Evolutionary conservation across 179 eudicot genomes (phyloP).

Genomic region (Sideroxylon spinosum): DNA sequence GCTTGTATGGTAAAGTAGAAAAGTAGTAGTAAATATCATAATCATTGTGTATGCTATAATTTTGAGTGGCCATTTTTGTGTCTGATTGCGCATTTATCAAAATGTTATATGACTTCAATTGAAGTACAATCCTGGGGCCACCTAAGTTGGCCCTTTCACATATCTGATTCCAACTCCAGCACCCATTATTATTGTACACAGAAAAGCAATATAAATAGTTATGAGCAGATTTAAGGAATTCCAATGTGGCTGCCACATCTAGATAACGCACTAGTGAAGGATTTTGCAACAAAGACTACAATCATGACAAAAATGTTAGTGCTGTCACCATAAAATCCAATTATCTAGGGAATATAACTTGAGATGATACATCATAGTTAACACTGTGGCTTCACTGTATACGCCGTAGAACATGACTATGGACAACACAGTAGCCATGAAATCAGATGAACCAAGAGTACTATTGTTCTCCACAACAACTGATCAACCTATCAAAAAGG

Average conservation of each 20-base stretch:
- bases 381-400: slow-evolving; percentile 1
- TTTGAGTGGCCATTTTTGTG: background rate
- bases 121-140: background rate
- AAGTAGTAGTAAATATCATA: background rate
- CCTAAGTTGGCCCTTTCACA: background rate
- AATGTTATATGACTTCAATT: background rate
- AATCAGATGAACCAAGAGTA: background rate
- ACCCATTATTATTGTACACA: background rate
- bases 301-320: background rate
- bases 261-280: background rate
- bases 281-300: background rate
- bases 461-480: background rate
- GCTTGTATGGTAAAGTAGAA: background rate
- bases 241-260: background rate
- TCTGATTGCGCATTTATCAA: background rate
- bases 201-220: background rate
- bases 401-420: background rate
- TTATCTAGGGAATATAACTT: background rate
- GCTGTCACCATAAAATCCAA: background rate
- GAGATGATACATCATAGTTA: background rate
- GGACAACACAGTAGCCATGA: background rate
- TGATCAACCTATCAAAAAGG: background rate
- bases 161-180: background rate
- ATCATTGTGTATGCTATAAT: background rate
- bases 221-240: background rate